A percentile compares a stretch with the other conserved stretches of the same genome.
Evolutionary conservation across 352 stramenopile genomes (phyloP).

Genomic region (Ochromonadaceae sp.): DNA sequence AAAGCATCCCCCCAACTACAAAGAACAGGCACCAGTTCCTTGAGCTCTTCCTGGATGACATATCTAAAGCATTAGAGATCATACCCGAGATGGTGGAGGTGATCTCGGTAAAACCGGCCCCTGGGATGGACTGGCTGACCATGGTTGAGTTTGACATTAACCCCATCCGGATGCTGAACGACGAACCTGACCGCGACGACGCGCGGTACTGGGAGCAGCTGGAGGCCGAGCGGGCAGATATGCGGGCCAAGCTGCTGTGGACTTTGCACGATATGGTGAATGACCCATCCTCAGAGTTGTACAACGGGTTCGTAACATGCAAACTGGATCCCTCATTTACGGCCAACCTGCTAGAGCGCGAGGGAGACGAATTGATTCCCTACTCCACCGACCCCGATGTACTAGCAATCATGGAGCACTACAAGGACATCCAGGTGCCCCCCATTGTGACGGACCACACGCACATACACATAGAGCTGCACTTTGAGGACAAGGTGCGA

Average conservation of each 20-base stretch:
- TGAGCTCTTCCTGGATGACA: background rate
- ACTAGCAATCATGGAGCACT: background rate
- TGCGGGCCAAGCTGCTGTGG: background rate
- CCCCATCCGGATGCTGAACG: too few species aligned
- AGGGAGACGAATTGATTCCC: background rate
- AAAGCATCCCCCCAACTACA: background rate
- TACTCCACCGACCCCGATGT: background rate
- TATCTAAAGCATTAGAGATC: background rate
- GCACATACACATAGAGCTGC: background rate
- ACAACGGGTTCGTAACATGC: conserved; percentile 5
- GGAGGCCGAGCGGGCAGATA: background rate
- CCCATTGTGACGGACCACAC: background rate
- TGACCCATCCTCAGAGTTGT: conserved; percentile 11
- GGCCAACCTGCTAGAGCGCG: background rate
- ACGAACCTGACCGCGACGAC: too few species aligned
- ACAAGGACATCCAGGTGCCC: background rate
- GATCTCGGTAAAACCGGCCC: background rate
- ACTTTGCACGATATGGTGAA: background rate
- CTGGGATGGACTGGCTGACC: conserved; percentile 10
- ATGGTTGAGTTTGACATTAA: conserved; percentile 13
- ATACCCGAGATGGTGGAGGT: background rate
- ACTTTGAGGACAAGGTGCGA: background rate
- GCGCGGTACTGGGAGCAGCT: too few species aligned
- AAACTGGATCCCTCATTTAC: conserved; percentile 9
- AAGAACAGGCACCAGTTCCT: background rate